phyloP scores from a whole-genome alignment of 2,329 filamentous ascomycete species.

The Mycosphaerella arachidis region DNA sequence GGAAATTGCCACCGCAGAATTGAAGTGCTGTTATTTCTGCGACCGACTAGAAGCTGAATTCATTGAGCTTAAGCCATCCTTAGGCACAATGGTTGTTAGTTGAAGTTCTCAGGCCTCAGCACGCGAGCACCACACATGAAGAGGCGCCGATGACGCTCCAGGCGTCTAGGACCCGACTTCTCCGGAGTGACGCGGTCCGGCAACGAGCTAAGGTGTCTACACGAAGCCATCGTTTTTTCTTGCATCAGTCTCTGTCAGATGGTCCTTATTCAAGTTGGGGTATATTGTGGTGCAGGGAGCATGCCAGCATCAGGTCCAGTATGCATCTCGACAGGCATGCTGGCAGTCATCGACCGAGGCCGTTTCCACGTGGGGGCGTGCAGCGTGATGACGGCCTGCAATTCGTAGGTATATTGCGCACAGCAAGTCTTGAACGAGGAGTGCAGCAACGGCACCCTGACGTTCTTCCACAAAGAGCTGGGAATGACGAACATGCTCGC shows the following conservation, averaged over 20 bases:
- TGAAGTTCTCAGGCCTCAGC: neutral
- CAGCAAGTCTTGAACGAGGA: neutral
- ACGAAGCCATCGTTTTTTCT: neutral
- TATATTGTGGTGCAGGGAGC: neutral
- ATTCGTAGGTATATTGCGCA: neutral
- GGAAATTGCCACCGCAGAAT: neutral
- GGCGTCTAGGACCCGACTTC: neutral
- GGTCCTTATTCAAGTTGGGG: neutral
- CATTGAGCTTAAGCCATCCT: neutral
- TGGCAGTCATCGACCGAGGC: neutral
- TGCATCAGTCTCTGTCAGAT: neutral
- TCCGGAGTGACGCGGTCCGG: neutral
- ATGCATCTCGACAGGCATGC: neutral
- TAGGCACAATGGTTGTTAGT: neutral
- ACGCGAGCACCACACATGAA: neutral
- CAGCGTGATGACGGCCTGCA: neutral
- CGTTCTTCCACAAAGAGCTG: neutral
- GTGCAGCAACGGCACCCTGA: neutral
- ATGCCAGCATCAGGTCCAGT: neutral
- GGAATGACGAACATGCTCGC: neutral
- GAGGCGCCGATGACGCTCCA: neutral
- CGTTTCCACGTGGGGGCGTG: neutral
- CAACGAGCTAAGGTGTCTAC: neutral
- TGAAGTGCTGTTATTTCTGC: neutral
- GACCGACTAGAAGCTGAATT: neutral